A percentile compares a stretch with the other conserved stretches of the same genome.
These are phyloP conservation scores for Tuber brumale DNA, from an alignment of 495 filamentous ascomycete species.

Conservation along the genomic window DNA sequence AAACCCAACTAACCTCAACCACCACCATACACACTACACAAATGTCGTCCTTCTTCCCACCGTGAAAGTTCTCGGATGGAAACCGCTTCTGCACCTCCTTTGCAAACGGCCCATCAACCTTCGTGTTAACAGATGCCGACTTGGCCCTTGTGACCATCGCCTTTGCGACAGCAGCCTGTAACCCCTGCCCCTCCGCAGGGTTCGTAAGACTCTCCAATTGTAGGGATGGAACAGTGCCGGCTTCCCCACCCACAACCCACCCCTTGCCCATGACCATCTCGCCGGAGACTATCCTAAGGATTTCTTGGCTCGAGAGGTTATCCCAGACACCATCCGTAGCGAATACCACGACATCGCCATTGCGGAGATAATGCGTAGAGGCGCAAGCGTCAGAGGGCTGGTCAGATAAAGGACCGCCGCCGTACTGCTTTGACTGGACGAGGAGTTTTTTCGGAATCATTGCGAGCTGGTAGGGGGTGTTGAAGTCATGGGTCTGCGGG, in stretches of 20 bases:
- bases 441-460: constrained; percentile 75
- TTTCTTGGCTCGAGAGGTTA: constrained; percentile 84
- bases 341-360: constrained; percentile 86
- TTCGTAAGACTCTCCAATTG: constrained; percentile 24
- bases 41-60: constrained; percentile 51
- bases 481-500: constrained; percentile 93
- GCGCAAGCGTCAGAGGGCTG: constrained; percentile 76
- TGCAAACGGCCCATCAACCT: constrained; percentile 84
- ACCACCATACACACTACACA: constrained; percentile 40
- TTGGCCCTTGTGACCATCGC: constrained; percentile 76
- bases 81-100: constrained; percentile 73
- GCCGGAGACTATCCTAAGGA: constrained; percentile 67
- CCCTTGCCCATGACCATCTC: constrained; percentile 66
- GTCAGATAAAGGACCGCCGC: constrained; percentile 72
- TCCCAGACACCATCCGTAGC: constrained; percentile 96
- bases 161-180: constrained; percentile 72
- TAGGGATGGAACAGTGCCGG: constrained; percentile 38
- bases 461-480: constrained; percentile 91
- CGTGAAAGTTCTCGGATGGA: constrained; percentile 80
- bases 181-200: constrained; percentile 32
- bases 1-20: constrained; percentile 30
- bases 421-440: constrained; percentile 68
- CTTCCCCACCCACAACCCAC: constrained; percentile 56
- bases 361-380: constrained; percentile 64
- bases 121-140: constrained; percentile 66